Base-by-base conservation (phyloP, 2,329 filamentous ascomycete species). In the Colletotrichum truncatum region DNA sequence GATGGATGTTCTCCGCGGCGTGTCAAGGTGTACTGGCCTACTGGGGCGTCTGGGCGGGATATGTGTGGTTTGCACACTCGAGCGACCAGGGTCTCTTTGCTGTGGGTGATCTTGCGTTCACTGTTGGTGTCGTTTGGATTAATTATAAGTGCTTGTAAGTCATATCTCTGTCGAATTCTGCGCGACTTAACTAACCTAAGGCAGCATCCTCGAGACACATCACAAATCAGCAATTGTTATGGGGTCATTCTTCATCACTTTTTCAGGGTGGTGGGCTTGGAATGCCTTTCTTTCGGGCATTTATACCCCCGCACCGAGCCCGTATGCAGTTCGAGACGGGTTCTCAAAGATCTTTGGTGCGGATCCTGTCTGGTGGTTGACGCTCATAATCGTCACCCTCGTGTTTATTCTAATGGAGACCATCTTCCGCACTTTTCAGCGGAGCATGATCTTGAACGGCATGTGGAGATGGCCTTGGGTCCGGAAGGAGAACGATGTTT, bases 1-100 rank as follows among this genome's bases (percentile, higher is more conserved):
- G 86, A 8, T 97, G 94, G 94, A 93, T 94, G 78, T 84, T 91
- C 34, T 88, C 92, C 71, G 93, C 87, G 1, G 88, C 88, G 0
- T 82, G 85, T 6, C 90, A 97, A 76, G 91, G 93, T 8, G 85
- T 93, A 68, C 79, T 94, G 48, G 85, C 92, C 7, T 97, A 88
- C 82, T 94, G 92, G 74, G 86, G 87, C 41, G 78, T 83, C 21
- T 87, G 84, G 84, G 81, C 81, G 0, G 80, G 82, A 4, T 84
- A 86, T 39, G 81, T 79, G 16, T 80, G 79, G 77, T 85, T 76
- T 75, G 87, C 71, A 30, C 81, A 67, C 60, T 86, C 87, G 3
- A 80, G 84, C 3, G 93, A 94, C 70, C 85, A 91, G 54, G 87
- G 87, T 4, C 80, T 95, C 16, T 97, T 91, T 76, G 88, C 93